Evolutionary conservation across 2,329 filamentous ascomycete genomes (phyloP).

Genomic region (Sphaerostilbella broomeana): DNA sequence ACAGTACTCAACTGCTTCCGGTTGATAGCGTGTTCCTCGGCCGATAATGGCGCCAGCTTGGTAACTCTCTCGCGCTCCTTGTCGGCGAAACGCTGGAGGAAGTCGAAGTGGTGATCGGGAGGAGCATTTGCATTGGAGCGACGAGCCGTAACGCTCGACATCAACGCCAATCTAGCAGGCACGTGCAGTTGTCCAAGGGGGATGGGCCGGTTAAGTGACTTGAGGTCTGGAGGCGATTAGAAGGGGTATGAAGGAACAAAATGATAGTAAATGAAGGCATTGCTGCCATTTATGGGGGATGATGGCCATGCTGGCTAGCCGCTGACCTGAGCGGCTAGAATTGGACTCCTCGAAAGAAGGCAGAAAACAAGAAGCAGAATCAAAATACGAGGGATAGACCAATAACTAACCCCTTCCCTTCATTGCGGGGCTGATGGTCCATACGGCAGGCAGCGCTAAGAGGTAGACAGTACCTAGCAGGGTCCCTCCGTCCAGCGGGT

Average conservation of each 20-base stretch:
- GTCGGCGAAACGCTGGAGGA: conserved; percentile 11
- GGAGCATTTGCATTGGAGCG: conserved; percentile 1
- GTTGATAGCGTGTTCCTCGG: conserved; percentile 17
- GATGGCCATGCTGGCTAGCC: background rate
- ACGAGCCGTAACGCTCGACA: background rate
- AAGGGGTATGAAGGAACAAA: background rate
- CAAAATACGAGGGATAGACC: background rate
- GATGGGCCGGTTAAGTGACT: background rate
- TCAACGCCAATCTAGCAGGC: background rate
- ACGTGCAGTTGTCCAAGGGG: background rate
- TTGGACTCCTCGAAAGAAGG: background rate
- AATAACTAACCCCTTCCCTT: background rate
- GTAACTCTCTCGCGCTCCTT: conserved; percentile 9
- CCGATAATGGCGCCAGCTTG: conserved; percentile 15
- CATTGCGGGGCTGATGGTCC: background rate
- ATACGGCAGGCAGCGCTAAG: background rate
- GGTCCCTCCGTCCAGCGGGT: background rate
- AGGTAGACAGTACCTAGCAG: background rate
- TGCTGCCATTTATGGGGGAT: background rate
- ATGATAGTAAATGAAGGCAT: background rate
- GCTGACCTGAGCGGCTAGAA: background rate
- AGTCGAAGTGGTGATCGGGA: conserved; percentile 11
- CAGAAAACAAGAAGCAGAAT: background rate
- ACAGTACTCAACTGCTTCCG: conserved; percentile 15
- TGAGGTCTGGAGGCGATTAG: background rate